A percentile compares a stretch with the other conserved stretches of the same genome.
phyloP scores from a whole-genome alignment of 352 stramenopile species.

The Phytophthora tubulina region DNA sequence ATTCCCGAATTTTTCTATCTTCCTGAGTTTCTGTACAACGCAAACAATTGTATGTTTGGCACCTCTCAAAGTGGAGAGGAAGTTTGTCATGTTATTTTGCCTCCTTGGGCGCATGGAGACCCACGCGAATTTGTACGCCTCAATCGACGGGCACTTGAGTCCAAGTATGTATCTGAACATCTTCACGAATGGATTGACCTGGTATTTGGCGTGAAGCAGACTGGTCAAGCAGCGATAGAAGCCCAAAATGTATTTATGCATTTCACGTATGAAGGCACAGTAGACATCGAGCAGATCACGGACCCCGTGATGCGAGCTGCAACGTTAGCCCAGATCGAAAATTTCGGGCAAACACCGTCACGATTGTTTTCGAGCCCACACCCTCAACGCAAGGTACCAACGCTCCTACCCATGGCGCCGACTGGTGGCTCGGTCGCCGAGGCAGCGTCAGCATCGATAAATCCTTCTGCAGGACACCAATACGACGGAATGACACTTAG shows the following conservation, averaged over 20 bases:
- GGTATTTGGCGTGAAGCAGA: slow-evolving; percentile 97
- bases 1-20: slow-evolving; percentile 87
- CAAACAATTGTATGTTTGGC: slow-evolving; percentile 74
- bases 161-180: slow-evolving; percentile 95
- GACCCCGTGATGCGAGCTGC: slow-evolving; percentile 93
- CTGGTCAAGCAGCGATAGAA: slow-evolving; percentile 91
- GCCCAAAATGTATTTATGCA: slow-evolving; percentile 95
- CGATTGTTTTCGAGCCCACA: slow-evolving; percentile 78
- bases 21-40: slow-evolving; percentile 84
- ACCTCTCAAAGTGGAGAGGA: slow-evolving; percentile 86
- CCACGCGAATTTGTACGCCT: slow-evolving; percentile 95
- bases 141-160: slow-evolving; percentile 96
- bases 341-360: slow-evolving; percentile 91
- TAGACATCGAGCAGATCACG: slow-evolving; percentile 83
- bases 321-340: slow-evolving; percentile 92
- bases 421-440: background rate
- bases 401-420: slow-evolving; percentile 22
- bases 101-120: slow-evolving; percentile 94
- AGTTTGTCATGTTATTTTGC: slow-evolving; percentile 93
- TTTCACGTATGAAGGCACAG: slow-evolving; percentile 84
- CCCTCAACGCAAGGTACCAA: slow-evolving; percentile 67
- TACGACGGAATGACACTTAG: slow-evolving; percentile 69
- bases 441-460: slow-evolving; percentile 11
- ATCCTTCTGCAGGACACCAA: slow-evolving; percentile 43
- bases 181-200: slow-evolving; percentile 99